Percentiles rank a stretch among this genome's conserved stretches.
phyloP scores from a whole-genome alignment of 2,329 filamentous ascomycete genomes.

The Colletotrichum sublineola region DNA sequence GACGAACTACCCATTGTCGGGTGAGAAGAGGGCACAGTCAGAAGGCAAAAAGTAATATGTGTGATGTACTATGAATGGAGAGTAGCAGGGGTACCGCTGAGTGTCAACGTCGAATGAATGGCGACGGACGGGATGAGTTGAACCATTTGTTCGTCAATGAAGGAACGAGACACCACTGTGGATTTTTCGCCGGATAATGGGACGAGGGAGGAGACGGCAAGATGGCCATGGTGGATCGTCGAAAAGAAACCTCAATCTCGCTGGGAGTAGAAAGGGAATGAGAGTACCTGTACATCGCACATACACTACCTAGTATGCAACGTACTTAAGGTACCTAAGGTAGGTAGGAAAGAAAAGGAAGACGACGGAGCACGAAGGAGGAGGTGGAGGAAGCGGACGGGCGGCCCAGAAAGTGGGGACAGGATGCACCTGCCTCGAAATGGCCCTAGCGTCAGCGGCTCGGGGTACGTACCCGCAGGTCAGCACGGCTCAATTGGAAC shows the following conservation, averaged over 20 bases:
- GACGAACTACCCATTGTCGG: background rate
- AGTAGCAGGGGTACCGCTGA: conserved; percentile 22
- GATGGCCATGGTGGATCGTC: too few species aligned
- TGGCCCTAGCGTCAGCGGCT: conserved; percentile 22
- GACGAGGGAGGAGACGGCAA: background rate
- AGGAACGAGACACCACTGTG: conserved; percentile 1
- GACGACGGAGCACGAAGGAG: background rate
- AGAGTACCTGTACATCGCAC: too few species aligned
- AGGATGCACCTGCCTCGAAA: conserved; percentile 6
- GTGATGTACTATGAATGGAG: conserved; percentile 9
- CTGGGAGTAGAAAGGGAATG: too few species aligned
- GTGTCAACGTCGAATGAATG: conserved; percentile 20
- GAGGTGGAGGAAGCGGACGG: background rate
- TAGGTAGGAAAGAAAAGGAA: background rate
- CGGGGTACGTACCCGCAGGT: conserved; percentile 27
- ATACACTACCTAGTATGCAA: too few species aligned
- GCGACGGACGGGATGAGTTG: conserved; percentile 3
- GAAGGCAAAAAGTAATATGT: conserved; percentile 32
- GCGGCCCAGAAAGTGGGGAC: conserved; percentile 12
- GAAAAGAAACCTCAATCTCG: too few species aligned
- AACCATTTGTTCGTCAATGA: conserved; percentile 11
- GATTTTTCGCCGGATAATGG: background rate
- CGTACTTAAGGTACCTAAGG: too few species aligned
- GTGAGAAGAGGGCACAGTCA: conserved; percentile 9
- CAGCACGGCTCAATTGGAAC: conserved; percentile 24